Conservation (phyloP, 129 eudicot genomes). For the Chrysanthemum makinoi region DNA sequence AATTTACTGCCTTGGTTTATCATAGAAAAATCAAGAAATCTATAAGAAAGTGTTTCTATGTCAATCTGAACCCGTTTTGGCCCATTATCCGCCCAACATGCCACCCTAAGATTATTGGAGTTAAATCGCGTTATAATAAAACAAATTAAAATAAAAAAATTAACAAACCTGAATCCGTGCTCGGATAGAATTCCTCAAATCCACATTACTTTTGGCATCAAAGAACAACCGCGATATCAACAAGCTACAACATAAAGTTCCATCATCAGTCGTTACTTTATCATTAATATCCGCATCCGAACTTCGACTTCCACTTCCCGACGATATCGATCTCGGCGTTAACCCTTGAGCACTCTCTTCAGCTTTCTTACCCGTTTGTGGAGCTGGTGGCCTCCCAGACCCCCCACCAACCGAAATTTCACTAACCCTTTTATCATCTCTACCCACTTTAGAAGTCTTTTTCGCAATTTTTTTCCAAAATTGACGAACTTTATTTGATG, state of each 20-base stretch:
- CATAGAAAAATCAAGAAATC: not conserved
- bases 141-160: not conserved
- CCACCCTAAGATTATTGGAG: no score
- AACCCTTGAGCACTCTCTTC: conserved; percentile 49
- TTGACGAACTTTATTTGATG: conserved; percentile 85
- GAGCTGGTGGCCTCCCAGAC: conserved; percentile 15
- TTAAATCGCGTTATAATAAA: conserved; percentile 3
- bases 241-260: conserved; percentile 75
- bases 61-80: no score
- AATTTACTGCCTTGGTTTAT: no score
- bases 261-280: conserved; percentile 59
- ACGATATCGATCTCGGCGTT: conserved; percentile 25
- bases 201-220: conserved; percentile 69
- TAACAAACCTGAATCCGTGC: conserved; percentile 78
- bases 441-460: conserved; percentile 65
- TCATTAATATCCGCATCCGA: conserved; percentile 57
- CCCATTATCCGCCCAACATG: no score
- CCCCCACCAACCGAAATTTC: conserved; percentile 38
- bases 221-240: conserved; percentile 75
- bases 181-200: conserved; percentile 52
- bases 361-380: conserved; percentile 36
- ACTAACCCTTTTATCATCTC: conserved; percentile 48
- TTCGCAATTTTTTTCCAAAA: conserved; percentile 68
- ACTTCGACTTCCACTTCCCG: conserved; percentile 40
- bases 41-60: no score